Evolutionary conservation across 768 basidiomycete genomes (phyloP).

Genomic region (Russula olivacea): DNA sequence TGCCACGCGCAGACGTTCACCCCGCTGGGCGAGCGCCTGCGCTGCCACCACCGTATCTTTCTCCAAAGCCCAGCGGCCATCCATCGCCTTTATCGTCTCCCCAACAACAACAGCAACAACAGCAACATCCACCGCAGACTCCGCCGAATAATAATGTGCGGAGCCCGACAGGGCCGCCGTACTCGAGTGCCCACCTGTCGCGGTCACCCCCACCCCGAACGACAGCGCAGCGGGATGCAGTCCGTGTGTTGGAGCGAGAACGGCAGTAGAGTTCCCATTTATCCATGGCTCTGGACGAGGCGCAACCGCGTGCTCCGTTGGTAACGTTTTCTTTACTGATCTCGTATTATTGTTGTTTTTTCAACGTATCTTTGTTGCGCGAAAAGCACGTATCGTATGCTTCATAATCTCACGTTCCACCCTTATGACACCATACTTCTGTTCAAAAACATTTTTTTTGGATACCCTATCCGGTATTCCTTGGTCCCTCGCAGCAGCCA

Average conservation of each 20-base stretch:
- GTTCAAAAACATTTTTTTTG: not conserved
- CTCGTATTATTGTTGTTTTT: not conserved
- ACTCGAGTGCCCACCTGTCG: not conserved
- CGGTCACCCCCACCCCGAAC: slow-evolving; percentile 11
- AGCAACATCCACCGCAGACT: slow-evolving; percentile 6
- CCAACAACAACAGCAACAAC: slow-evolving; percentile 8
- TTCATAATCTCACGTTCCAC: not conserved
- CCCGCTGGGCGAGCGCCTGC: slow-evolving; percentile 29
- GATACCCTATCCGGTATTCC: not conserved
- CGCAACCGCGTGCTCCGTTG: not conserved
- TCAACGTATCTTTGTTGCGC: not conserved
- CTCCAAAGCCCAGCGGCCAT: slow-evolving; percentile 27
- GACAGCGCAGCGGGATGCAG: slow-evolving; percentile 1
- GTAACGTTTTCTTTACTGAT: not conserved
- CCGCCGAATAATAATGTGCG: slow-evolving; percentile 16
- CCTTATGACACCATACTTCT: not conserved
- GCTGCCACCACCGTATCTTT: slow-evolving; percentile 10
- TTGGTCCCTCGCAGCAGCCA: not conserved
- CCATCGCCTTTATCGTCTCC: slow-evolving; percentile 16
- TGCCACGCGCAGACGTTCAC: slow-evolving; percentile 27
- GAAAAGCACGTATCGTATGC: not conserved
- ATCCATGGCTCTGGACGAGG: not conserved
- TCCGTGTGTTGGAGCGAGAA: slow-evolving; percentile 17
- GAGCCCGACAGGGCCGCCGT: slow-evolving; percentile 6
- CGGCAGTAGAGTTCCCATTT: not conserved